phyloP scores from a whole-genome alignment of 2,329 filamentous ascomycete species.

The Penicillium sp. region DNA sequence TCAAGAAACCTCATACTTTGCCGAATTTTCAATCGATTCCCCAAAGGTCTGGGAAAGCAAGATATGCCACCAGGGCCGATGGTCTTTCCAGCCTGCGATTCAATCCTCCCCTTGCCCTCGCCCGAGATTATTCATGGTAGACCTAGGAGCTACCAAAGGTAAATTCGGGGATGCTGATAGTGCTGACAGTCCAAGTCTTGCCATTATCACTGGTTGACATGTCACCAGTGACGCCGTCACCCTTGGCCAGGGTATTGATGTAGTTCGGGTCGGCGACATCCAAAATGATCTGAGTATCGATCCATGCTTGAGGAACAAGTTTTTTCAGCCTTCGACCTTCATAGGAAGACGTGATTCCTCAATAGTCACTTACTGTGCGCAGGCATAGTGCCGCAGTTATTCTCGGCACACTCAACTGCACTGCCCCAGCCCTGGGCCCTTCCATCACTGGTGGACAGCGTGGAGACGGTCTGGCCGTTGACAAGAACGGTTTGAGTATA shows the following conservation, averaged over 20 bases:
- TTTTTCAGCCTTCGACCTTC: too few species aligned
- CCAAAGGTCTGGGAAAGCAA: not conserved
- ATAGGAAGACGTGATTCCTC: too few species aligned
- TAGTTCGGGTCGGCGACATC: conserved; percentile 34
- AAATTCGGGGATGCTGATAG: conserved; percentile 39
- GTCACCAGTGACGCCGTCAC: conserved; percentile 44
- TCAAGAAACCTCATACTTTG: too few species aligned
- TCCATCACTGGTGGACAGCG: conserved; percentile 49
- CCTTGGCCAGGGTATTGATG: conserved; percentile 41
- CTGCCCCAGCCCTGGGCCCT: conserved; percentile 49
- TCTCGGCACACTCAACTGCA: conserved; percentile 44
- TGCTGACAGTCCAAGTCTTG: conserved; percentile 48
- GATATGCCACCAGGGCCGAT: not conserved
- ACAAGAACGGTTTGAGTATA: conserved; percentile 46
- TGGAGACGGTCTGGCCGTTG: conserved; percentile 44
- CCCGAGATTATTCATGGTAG: not conserved
- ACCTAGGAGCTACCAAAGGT: conserved; percentile 13
- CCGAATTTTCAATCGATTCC: too few species aligned
- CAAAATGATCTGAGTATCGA: conserved; percentile 45
- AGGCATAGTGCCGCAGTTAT: conserved; percentile 45
- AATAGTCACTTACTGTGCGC: conserved; percentile 37
- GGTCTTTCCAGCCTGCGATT: not conserved
- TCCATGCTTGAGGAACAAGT: conserved; percentile 32
- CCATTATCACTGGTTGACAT: conserved; percentile 46
- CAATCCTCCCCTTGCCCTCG: not conserved